Evolutionary conservation across 352 stramenopile genomes (phyloP), one percentile per base, ranked within the genome.

Genomic region (Globisporangium iwayamae): DNA sequence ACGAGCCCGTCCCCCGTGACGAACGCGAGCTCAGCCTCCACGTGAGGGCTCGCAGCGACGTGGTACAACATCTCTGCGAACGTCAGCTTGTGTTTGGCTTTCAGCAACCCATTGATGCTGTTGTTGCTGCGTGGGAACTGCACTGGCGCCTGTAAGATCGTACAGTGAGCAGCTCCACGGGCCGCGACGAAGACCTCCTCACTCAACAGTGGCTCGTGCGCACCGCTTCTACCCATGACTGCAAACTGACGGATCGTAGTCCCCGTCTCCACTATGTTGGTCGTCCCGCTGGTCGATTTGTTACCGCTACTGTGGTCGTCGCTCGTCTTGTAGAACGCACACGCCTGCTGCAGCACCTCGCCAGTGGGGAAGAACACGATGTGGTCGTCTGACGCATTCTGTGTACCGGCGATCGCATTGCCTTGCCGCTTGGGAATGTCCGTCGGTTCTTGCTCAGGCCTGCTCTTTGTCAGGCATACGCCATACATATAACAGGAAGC

Each of bases 301-400:
- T 22, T 39, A 13, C 25, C 20, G 8, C 66, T 10, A 43, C 22
- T 66, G 38, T 22, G 13, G 3, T 20, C 16, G 28, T 2, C 20
- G 16, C 50, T 50, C 0, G 54, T 60, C 36, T 68, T 78, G 55
- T 80, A 85, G 63, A 83, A 80, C 18, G 74, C 73, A 22, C 78
- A 82, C 36, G 72, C 81, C 66, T 90, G 79, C 58, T 92, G 83
- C 57, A 92, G 57, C 4, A 91, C 74, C 20, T 86, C 65, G 13
- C 81, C 81, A 0, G 78, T 87, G 16, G 83, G 81, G 54, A 87
- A 88, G 69, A 92, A 87, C 20, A 92, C 69, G 3, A 87, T 62
- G 51, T 90, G 79, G 22, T 78, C 66, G 5, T 67, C 70, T 7
- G 74, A 60, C 2, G 60, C 51, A 8, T 60, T 70, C 36, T 66